phyloP scores from a whole-genome alignment of 768 basidiomycete species.

The Lactifluus echinatus region DNA sequence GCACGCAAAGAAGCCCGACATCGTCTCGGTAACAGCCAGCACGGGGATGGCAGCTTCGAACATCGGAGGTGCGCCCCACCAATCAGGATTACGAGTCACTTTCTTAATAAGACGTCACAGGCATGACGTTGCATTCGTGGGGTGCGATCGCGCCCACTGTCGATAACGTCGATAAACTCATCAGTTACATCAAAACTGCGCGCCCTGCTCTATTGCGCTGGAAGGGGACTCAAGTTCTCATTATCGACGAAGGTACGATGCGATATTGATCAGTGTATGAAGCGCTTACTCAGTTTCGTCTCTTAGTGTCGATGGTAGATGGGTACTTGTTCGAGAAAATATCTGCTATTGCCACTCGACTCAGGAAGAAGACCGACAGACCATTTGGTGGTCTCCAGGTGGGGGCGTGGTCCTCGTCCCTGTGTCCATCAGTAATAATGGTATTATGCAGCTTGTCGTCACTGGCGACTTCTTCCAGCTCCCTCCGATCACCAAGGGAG shows the following conservation, averaged over 20 bases:
- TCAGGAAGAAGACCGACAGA: conserved; percentile 40
- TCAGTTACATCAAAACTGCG: conserved; percentile 42
- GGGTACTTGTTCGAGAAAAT: conserved; percentile 53
- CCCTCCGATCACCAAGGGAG: conserved; percentile 45
- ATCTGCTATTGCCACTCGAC: conserved; percentile 38
- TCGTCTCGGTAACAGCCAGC: conserved; percentile 50
- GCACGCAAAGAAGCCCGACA: conserved; percentile 34
- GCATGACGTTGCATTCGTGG: conserved; percentile 54
- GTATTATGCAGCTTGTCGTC: conserved; percentile 37
- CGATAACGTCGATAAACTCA: conserved; percentile 38
- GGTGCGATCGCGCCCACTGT: conserved; percentile 49
- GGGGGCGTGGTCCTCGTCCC: conserved; percentile 16
- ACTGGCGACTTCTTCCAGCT: conserved; percentile 65
- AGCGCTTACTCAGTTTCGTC: not conserved
- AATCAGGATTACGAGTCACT: conserved; percentile 15
- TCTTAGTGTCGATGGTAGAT: conserved; percentile 62
- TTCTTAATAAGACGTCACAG: conserved; percentile 26
- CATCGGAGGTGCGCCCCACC: conserved; percentile 42
- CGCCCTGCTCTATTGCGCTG: conserved; percentile 49
- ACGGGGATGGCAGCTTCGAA: conserved; percentile 63
- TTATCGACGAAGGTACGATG: conserved; percentile 53
- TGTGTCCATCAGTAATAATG: conserved; percentile 25
- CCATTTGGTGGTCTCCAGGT: conserved; percentile 68
- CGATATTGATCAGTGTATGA: too few species aligned
- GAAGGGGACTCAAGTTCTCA: conserved; percentile 47